Base-by-base conservation (phyloP, 2,329 filamentous ascomycete genomes). In the Alternaria solani region DNA sequence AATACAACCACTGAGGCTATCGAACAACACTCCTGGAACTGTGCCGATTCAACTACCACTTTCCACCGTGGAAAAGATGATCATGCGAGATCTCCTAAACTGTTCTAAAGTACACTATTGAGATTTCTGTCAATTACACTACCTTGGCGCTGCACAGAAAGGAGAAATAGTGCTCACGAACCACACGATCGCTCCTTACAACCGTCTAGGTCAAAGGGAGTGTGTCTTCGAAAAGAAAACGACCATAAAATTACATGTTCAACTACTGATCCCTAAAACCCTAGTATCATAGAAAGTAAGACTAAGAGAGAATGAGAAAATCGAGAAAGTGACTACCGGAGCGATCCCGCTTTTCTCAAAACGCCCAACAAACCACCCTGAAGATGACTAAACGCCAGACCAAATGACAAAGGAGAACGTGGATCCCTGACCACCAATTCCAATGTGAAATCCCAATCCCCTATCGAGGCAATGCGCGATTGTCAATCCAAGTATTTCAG, bases 331-430 rank as follows among this genome's bases (percentile, higher is more conserved):
- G 51, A 59, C 56, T 55, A 48, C 56, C 51, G 49, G 56, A 55
- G 51, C 42, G 56, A 55, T 48, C 26, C 51, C 36, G 32, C 56
- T 59, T 55, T 59, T 59, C 51, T 59, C 56, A 49, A 16, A 55
- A 59, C 42, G 39, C 48, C 51, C 7, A 20, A 42, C 20, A 42
- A 12, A 36, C 20, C 26, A 38, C 20, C 12, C 34, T 18, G 18
- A 36, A 36, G 14, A 36, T 36, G 32, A 36, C 28, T 32, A 42
- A 43, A 46, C 25, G 28, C 23, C 52, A 39, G n/a, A 36, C n/a
- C 43, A 26, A 38, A 30, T 46, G 52, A 55, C 30, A 38, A 30
- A 20, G 42, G 32, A 47, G 23, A 42, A 47, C 38, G 42, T n/a
- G 32, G 39, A 42, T 7, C 7, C 16, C 53, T 28, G 36, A 23